Base-by-base conservation (phyloP, 2,329 filamentous ascomycete genomes). In the Aspergillus neotritici region DNA sequence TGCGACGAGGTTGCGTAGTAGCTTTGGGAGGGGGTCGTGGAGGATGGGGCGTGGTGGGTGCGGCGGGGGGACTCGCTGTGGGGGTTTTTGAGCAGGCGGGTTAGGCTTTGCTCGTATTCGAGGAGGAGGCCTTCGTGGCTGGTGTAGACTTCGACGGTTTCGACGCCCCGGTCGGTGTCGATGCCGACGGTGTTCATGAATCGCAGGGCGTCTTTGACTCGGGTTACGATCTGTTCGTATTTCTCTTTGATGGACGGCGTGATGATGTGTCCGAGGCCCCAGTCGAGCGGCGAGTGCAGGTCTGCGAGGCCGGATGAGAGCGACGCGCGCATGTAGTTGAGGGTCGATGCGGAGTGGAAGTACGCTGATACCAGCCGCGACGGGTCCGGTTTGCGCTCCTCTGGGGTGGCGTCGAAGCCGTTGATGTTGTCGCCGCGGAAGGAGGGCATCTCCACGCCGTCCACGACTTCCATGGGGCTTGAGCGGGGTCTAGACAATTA, bases 391-490 rank as follows among this genome's bases (percentile, higher is more conserved):
- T 78, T 78, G 43, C 93, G 75, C 51, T 90, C 81, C n/a, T 84
- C 80, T 0, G 81, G 70, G 31, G 81, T 65, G 9, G 70, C 61
- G 7, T 64, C 78, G 68, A 84, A 95, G 17, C 91, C 91, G 62
- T 98, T 98, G 51, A 98, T 76, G 48, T 97, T 97, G 57, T 98
- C 93, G 12, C 93, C 93, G 40, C 93, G 78, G 76, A 97, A 98
- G 33, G 87, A 93, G 4, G 87, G 86, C 42, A 95, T 84, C 60
- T 88, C 80, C 47, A 80, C 79, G 40, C 89, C 90, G 51, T 94
- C 74, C 39, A 94, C 72, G 2, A 82, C 77, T 71, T 98, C 93
- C 31, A 82, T 90, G 0, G 91, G 86, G 56, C 84, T 94, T 4
- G 88, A 95, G 44, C 93, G 77, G 2, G 91, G 93, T 70, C 67